These are phyloP conservation scores for Hemisphaericaspora xylofermentans DNA, from an alignment of 1,139 yeast genomes.

Conservation along the genomic window DNA sequence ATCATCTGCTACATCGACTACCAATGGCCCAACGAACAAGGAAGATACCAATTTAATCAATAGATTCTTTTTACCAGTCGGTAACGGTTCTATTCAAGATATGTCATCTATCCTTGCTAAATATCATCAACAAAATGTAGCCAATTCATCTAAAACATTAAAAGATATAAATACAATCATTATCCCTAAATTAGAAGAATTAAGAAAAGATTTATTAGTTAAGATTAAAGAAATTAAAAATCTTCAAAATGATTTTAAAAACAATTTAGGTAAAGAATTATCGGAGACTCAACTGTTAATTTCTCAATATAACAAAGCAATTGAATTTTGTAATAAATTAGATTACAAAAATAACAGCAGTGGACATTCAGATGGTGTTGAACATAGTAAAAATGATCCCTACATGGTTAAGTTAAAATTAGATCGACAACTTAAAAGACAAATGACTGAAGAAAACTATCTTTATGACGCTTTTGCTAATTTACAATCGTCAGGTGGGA, in stretches of 20 bases:
- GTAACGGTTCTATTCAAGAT: conserved; percentile 81
- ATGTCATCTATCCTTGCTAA: conserved; percentile 71
- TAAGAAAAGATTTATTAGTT: conserved; percentile 75
- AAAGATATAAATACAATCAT: conserved; percentile 69
- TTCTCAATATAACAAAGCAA: conserved; percentile 44
- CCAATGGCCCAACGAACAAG: conserved; percentile 20
- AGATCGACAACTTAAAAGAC: conserved; percentile 75
- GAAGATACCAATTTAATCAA: conserved; percentile 27
- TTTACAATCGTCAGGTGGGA: conserved; percentile 83
- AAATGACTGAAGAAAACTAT: conserved; percentile 79
- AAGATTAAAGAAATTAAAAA: conserved; percentile 87
- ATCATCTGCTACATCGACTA: conserved; percentile 2
- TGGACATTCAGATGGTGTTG: conserved; percentile 22
- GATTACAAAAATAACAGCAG: conserved; percentile 23
- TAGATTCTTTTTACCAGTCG: conserved; percentile 65
- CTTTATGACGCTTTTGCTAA: conserved; percentile 86
- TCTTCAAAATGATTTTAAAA: conserved; percentile 79
- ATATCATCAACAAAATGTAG: conserved; percentile 72
- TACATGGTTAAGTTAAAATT: conserved; percentile 68
- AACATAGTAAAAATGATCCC: conserved; percentile 68
- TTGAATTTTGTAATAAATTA: conserved; percentile 36
- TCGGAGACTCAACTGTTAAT: conserved; percentile 58
- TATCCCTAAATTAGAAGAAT: conserved; percentile 82
- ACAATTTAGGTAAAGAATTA: conserved; percentile 67
- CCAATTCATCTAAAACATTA: conserved; percentile 62